Evolutionary conservation across 257 asterid genomes (phyloP), one percentile per base, ranked within the genome.

Genomic region (Paraleonurus japonicus): DNA sequence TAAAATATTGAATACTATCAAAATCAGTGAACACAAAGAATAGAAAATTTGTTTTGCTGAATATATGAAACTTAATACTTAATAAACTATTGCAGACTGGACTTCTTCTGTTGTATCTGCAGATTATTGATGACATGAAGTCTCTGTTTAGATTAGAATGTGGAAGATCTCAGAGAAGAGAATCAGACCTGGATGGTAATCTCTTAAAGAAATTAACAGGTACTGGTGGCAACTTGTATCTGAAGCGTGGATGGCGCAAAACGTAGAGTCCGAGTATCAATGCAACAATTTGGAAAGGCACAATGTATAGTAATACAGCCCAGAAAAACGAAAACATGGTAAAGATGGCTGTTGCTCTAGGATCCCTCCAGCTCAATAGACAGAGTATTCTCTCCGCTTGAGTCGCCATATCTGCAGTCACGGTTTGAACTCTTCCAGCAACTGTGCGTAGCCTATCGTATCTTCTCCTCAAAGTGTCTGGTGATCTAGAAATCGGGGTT

Each of bases 131-230:
- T 67, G 11, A 53, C 33, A 7, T 28, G 58, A 53, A 43, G 64
- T 76, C 12, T 32, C 57, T 67, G 51, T 60, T 39, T 66, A 72
- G 26, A 69, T 69, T 13, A 19, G 61, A 61, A 65, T 37, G 60
- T 71, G 58, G 58, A 24, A 61, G 37, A 53, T 35, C 80, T 90
- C 81, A 94, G 43, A 94, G 84, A 53, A 94, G 92, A 62, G 88
- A 76, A 75, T 90, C 98, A 62, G 97, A 76, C 74, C 92, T 87
- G 5, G 98, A 81, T 35, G 98, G 96, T 62, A 94, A 69, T 69
- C 98, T 94, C 91, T 90, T 94, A 88, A 94, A 94, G 91, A 94
- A 94, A 63, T 94, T 94, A 45, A 84, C 90, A 7, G 96, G 96
- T 7, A 77, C 83, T 0, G 98, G 90, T 4, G 98, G 98, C 82